phyloP scores from a whole-genome alignment of 2,329 filamentous ascomycete species.

The Curvularia hawaiiensis region DNA sequence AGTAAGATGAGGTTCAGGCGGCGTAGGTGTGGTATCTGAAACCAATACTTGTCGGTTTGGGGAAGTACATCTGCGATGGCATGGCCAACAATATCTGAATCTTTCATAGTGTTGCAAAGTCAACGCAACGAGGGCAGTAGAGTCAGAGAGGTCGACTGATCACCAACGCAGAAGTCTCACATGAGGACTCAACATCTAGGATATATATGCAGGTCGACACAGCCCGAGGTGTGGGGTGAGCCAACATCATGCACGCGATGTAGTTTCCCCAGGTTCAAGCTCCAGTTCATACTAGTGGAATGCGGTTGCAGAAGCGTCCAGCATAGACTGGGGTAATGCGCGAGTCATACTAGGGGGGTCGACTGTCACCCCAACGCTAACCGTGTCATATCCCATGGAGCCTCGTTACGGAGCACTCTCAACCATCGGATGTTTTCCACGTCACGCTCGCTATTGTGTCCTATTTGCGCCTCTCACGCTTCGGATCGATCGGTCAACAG shows the following conservation, averaged over 20 bases:
- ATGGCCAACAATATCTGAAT: slow-evolving; percentile 33
- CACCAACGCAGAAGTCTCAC: neutral
- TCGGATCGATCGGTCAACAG: neutral
- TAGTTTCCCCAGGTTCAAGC: slow-evolving; percentile 1
- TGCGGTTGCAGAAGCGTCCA: slow-evolving; percentile 9
- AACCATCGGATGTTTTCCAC: neutral
- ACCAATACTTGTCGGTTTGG: slow-evolving; percentile 48
- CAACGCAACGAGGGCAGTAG: neutral
- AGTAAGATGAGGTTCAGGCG: slow-evolving; percentile 53
- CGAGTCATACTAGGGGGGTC: slow-evolving; percentile 8
- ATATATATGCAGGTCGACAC: neutral
- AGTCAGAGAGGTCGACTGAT: neutral
- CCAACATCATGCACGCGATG: neutral
- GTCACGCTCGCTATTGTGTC: neutral
- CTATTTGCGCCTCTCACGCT: neutral
- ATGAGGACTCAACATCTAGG: neutral
- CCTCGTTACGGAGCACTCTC: slow-evolving; percentile 6
- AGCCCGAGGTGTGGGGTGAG: neutral
- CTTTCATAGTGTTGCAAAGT: slow-evolving; percentile 9
- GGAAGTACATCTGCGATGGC: slow-evolving; percentile 49
- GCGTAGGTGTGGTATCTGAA: slow-evolving; percentile 50
- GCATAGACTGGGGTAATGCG: neutral
- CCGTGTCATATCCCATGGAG: neutral
- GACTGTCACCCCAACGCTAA: slow-evolving; percentile 16
- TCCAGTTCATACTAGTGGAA: slow-evolving; percentile 1